These are phyloP conservation scores for Acacia concinna DNA, from an alignment of 331 rosid genomes.

Conservation along the genomic window DNA sequence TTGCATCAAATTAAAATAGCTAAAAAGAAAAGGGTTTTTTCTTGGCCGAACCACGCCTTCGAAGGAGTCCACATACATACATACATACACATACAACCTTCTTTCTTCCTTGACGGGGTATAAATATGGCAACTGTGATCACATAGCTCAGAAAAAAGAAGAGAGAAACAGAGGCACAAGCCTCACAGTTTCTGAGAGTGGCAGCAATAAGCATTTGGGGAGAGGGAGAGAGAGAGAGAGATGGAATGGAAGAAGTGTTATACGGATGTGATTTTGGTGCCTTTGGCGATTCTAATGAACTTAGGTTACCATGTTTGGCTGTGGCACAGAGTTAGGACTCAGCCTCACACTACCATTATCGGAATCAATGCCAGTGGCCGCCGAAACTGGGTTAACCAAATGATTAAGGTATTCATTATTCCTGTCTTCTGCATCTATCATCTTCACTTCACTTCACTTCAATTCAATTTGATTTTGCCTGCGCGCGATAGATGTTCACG, in stretches of 20 bases:
- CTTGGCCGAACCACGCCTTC: conserved; percentile 35
- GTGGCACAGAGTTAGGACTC: conserved; percentile 69
- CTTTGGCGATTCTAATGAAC: conserved; percentile 56
- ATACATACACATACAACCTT: conserved; percentile 37
- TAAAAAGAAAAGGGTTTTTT: conserved; percentile 32
- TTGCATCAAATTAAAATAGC: too few relatives aligned
- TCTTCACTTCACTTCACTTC: too few relatives aligned
- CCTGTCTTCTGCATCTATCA: not conserved
- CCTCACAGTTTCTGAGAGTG: not conserved
- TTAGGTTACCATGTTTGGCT: conserved; percentile 74
- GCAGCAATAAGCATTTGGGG: not conserved
- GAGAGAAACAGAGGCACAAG: not conserved
- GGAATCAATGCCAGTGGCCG: conserved; percentile 81
- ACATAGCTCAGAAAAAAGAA: not conserved
- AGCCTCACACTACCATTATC: conserved; percentile 70
- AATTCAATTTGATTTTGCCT: not conserved
- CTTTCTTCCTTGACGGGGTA: conserved; percentile 15
- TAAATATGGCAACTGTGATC: conserved; percentile 32
- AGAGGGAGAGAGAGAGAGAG: conserved; percentile 1
- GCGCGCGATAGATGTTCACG: not conserved
- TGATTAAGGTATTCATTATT: conserved; percentile 54
- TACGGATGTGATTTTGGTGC: conserved; percentile 81
- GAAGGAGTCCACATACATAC: conserved; percentile 54
- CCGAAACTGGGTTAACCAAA: conserved; percentile 77
- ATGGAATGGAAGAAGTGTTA: conserved; percentile 91